Evolutionary conservation across 2,329 filamentous ascomycete species (phyloP), one percentile per base, ranked within the genome.

Genomic region (Chalara sp.): DNA sequence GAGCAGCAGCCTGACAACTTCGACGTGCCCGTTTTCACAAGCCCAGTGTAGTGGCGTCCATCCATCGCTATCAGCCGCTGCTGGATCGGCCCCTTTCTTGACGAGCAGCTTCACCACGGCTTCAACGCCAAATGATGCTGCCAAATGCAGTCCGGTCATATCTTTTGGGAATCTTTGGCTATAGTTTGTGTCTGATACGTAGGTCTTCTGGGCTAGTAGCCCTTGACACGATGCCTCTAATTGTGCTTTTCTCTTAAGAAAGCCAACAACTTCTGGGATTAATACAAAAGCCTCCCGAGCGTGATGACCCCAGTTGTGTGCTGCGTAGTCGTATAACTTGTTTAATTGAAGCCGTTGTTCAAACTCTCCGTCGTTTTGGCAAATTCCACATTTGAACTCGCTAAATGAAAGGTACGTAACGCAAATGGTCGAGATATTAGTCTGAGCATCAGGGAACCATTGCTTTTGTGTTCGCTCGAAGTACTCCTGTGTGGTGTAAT

Each of bases 221-320:
- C 8, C 58, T 52, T 58, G 49, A 43, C 46, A 55, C 13, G 56
- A 57, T n/a, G 55, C 52, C 8, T 51, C 46, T 2, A 58, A 47
- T 33, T 53, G 28, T 5, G 49, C 37, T 44, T 53, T 7, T 44
- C 33, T 53, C 49, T 51, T 12, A 40, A 61, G 53, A 52, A 61
- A 59, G 6, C 46, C 6, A 28, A 58, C 45, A 28, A 50, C 29
- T 32, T 30, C 33, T 33, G 46, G 37, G 21, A 6, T 11, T 54
- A 4, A 32, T 3, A 28, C 37, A 30, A 30, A 68, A 44, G 46
- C 53, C 21, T 56, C 21, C 1, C 48, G 55, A 44, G 59, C 62
- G 58, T 70, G 67, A 48, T 63, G 8, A 0, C 59, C 67, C 69
- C 68, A 21, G 21, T 21, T 21, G 21, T 21, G 21, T 21, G 21